Conservation (phyloP, 371 early-diverging fungal species). For the Syncephalis plumigaleata region DNA sequence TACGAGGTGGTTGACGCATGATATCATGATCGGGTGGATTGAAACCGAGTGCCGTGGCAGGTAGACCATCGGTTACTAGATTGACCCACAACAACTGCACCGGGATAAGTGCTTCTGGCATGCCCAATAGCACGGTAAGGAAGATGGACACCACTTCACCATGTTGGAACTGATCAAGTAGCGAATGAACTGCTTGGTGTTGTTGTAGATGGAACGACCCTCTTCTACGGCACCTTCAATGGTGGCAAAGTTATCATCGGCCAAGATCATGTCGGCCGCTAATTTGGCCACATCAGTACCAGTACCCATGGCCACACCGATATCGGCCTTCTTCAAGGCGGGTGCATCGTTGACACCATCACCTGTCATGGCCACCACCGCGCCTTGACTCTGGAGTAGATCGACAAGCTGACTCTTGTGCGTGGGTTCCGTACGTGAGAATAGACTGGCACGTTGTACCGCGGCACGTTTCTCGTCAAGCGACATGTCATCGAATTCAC, state of each 20-base stretch:
- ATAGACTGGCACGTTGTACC: conserved; percentile 60
- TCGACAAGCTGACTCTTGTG: conserved; percentile 91
- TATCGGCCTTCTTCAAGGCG: conserved; percentile 92
- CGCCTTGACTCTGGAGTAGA: conserved; percentile 67
- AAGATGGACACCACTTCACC: conserved; percentile 82
- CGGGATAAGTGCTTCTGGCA: conserved; percentile 94
- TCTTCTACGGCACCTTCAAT: conserved; percentile 93
- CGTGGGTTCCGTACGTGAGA: conserved; percentile 86
- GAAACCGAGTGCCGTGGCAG: conserved; percentile 94
- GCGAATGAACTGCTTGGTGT: conserved; percentile 94
- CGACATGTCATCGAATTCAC: conserved; percentile 77
- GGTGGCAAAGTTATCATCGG: conserved; percentile 95
- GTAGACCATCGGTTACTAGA: conserved; percentile 93
- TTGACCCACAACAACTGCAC: conserved; percentile 98
- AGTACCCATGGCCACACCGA: conserved; percentile 96
- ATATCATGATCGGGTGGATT: conserved; percentile 91
- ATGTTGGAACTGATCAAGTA: conserved; percentile 79
- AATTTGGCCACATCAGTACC: conserved; percentile 97
- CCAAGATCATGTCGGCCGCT: conserved; percentile 94
- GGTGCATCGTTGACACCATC: conserved; percentile 99
- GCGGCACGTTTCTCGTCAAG: conserved; percentile 48
- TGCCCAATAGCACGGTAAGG: conserved; percentile 74
- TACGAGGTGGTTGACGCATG: conserved; percentile 84
- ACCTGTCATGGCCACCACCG: conserved; percentile 95
- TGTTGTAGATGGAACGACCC: conserved; percentile 91